A percentile compares a stretch with the other conserved stretches of the same genome.
Evolutionary conservation across 2,329 filamentous ascomycete species (phyloP).

Genomic region (Trichoderma brevicompactum): DNA sequence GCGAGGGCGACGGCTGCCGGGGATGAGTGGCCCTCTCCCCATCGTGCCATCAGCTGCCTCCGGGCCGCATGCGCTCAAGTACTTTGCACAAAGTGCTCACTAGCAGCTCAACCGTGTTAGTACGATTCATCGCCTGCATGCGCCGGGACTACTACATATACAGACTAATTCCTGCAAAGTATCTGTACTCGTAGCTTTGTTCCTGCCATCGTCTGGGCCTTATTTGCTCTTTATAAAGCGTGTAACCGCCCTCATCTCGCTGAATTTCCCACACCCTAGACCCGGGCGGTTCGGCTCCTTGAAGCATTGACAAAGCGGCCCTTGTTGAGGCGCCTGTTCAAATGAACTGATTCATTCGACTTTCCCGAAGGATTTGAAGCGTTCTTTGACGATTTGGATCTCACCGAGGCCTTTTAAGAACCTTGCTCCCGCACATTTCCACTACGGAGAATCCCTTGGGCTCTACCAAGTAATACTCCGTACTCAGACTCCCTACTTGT

Average conservation of each 20-base stretch:
- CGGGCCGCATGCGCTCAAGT: background rate
- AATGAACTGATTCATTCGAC: constrained; percentile 24
- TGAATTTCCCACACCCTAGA: constrained; percentile 26
- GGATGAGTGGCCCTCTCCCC: background rate
- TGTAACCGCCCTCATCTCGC: constrained; percentile 29
- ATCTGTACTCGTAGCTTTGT: background rate
- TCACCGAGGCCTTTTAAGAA: constrained; percentile 11
- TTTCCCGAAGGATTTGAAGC: constrained; percentile 8
- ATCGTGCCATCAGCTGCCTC: constrained; percentile 23
- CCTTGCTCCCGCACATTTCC: constrained; percentile 4
- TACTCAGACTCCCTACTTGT: background rate
- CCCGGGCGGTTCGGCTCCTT: constrained; percentile 16
- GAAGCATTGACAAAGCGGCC: constrained; percentile 23
- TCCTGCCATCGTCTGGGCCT: background rate
- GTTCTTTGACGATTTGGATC: constrained; percentile 10
- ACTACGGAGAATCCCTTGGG: background rate
- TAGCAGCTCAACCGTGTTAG: background rate
- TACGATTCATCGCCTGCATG: constrained; percentile 18
- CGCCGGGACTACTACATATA: background rate
- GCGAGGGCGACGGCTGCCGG: constrained; percentile 20
- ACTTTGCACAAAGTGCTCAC: constrained; percentile 8
- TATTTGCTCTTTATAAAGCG: constrained; percentile 8
- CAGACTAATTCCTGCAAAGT: constrained; percentile 15
- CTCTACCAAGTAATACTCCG: background rate
- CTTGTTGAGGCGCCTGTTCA: constrained; percentile 5